Evolutionary conservation across 2,329 filamentous ascomycete genomes (phyloP).

Genomic region (Pseudogymnoascus sp.): DNA sequence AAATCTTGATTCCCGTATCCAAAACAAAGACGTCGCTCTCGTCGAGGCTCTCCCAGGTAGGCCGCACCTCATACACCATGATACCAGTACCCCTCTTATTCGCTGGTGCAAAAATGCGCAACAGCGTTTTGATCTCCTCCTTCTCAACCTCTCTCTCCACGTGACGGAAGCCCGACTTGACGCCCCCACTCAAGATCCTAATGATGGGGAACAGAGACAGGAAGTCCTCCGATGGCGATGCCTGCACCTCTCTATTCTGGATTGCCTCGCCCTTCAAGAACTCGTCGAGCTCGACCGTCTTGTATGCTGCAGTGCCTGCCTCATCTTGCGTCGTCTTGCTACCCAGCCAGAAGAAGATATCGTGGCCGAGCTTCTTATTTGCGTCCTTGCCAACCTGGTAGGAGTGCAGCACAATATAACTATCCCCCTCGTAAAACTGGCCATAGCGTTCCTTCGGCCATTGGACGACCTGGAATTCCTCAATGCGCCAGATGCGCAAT

Average conservation of each 20-base stretch:
- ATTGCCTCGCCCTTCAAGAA: slow-evolving; percentile 52
- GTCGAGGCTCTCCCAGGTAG: slow-evolving; percentile 52
- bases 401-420: slow-evolving; percentile 56
- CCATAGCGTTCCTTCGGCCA: slow-evolving; percentile 50
- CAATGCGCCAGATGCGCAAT: slow-evolving; percentile 57
- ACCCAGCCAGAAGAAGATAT: slow-evolving; percentile 65
- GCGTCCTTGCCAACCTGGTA: slow-evolving; percentile 41
- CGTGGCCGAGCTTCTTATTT: slow-evolving; percentile 43
- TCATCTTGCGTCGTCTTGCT: slow-evolving; percentile 58
- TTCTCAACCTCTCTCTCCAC: slow-evolving; percentile 41
- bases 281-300: slow-evolving; percentile 62
- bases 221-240: slow-evolving; percentile 45
- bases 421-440: slow-evolving; percentile 59
- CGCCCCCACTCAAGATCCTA: slow-evolving; percentile 52
- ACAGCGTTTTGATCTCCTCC: slow-evolving; percentile 40
- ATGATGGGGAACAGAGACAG: slow-evolving; percentile 50
- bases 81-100: slow-evolving; percentile 39
- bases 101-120: slow-evolving; percentile 54
- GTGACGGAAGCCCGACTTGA: slow-evolving; percentile 53
- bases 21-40: slow-evolving; percentile 59
- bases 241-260: slow-evolving; percentile 58
- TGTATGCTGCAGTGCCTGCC: slow-evolving; percentile 60
- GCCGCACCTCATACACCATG: slow-evolving; percentile 56
- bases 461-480: slow-evolving; percentile 54
- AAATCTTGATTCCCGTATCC: slow-evolving; percentile 55